Percentiles rank a stretch among this genome's conserved stretches.
These are phyloP conservation scores for Scalesia atractyloides DNA, from an alignment of 129 eudicot species.

Conservation along the genomic window DNA sequence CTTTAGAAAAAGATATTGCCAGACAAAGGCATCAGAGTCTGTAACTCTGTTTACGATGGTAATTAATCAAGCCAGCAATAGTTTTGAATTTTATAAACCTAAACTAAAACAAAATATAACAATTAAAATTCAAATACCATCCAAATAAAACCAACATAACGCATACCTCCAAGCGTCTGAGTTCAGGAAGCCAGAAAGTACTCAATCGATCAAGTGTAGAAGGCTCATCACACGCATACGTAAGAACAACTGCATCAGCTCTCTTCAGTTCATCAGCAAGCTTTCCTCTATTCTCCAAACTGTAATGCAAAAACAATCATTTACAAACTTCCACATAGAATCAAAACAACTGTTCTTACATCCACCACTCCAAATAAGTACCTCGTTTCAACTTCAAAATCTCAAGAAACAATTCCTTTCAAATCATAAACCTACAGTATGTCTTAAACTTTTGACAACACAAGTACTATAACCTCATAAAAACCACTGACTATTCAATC, in stretches of 20 bases:
- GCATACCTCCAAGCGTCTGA: constrained; percentile 80
- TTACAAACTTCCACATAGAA: not conserved
- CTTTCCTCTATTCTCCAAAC: constrained; percentile 65
- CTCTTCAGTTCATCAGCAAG: constrained; percentile 78
- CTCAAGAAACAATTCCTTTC: not conserved
- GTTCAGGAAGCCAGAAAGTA: constrained; percentile 93
- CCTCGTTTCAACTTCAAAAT: not conserved
- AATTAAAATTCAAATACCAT: constrained; percentile 3
- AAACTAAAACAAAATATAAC: not conserved
- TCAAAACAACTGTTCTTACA: not conserved
- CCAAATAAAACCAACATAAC: not conserved
- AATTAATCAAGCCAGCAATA: not conserved
- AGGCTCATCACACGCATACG: constrained; percentile 88
- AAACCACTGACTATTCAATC: too few species aligned
- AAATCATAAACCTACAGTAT: not conserved
- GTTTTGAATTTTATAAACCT: not conserved
- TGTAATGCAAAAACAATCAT: constrained; percentile 32
- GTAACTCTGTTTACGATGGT: not conserved
- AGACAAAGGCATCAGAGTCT: not conserved
- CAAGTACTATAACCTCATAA: too few species aligned
- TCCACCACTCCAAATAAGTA: not conserved
- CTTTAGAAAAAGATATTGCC: not conserved
- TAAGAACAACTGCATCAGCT: constrained; percentile 91
- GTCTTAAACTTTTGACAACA: too few species aligned
- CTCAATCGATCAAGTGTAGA: constrained; percentile 81